Conservation (phyloP, 2,329 filamentous ascomycete genomes). For the Fusarium graminum region DNA sequence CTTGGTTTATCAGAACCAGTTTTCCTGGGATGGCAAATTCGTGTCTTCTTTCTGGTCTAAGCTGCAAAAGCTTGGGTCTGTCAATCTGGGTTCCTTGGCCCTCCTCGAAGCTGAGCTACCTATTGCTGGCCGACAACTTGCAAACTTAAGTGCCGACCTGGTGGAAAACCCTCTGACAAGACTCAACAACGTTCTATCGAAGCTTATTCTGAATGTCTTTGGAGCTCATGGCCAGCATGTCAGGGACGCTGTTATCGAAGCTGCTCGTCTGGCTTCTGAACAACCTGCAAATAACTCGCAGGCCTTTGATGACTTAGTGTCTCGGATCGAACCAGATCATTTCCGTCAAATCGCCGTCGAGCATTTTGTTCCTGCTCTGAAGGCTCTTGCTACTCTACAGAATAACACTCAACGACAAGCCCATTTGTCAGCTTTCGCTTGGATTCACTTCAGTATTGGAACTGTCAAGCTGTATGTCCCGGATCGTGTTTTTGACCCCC, state of each 20-base stretch:
- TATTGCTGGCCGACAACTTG: slow-evolving; percentile 68
- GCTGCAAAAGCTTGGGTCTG: slow-evolving; percentile 63
- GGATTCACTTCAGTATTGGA: slow-evolving; percentile 81
- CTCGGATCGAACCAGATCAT: slow-evolving; percentile 52
- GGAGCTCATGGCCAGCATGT: slow-evolving; percentile 55
- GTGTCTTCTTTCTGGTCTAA: slow-evolving; percentile 65
- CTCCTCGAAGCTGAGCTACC: slow-evolving; percentile 75
- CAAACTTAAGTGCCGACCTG: slow-evolving; percentile 63
- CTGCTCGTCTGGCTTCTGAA: slow-evolving; percentile 43
- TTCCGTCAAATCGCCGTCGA: slow-evolving; percentile 55
- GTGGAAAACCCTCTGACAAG: slow-evolving; percentile 63
- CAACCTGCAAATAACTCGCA: slow-evolving; percentile 9
- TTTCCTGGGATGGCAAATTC: slow-evolving; percentile 58
- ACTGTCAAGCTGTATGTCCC: slow-evolving; percentile 86
- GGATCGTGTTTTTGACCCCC: slow-evolving; percentile 87
- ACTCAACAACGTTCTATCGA: slow-evolving; percentile 63
- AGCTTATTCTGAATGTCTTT: slow-evolving; percentile 60
- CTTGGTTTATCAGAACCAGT: slow-evolving; percentile 57
- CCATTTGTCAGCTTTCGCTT: slow-evolving; percentile 67
- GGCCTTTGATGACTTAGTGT: slow-evolving; percentile 43
- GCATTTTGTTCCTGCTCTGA: slow-evolving; percentile 62
- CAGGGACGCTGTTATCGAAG: slow-evolving; percentile 47
- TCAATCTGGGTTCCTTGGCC: slow-evolving; percentile 70
- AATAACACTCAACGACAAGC: slow-evolving; percentile 38
- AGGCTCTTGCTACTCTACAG: slow-evolving; percentile 56